A percentile compares a stretch with the other conserved stretches of the same genome.
Evolutionary conservation across 345 rosid genomes (phyloP).

Genomic region (Lenwebbia sp.): DNA sequence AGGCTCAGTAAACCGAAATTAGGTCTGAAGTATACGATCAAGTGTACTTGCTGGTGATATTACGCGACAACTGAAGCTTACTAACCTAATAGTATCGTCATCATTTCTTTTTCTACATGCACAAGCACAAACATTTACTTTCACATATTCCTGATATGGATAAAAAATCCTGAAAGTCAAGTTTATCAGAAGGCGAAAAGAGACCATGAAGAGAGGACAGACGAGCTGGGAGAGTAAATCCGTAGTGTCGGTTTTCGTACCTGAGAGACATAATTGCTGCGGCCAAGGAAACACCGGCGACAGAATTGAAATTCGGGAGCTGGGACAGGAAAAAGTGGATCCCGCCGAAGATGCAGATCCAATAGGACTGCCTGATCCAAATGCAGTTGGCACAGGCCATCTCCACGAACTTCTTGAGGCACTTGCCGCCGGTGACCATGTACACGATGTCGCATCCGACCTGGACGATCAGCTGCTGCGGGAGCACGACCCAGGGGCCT

Average conservation of each 20-base stretch:
- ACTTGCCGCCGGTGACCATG: constrained; percentile 99
- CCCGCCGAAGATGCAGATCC: constrained; percentile 84
- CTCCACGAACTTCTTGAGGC: constrained; percentile 74
- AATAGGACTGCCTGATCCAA: constrained; percentile 61
- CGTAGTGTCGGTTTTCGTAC: constrained; percentile 9
- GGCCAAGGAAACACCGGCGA: constrained; percentile 84
- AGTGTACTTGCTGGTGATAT: too few relatives aligned
- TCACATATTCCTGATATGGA: neutral
- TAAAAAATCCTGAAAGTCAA: neutral
- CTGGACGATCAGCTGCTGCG: constrained; percentile 89
- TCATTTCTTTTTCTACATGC: neutral
- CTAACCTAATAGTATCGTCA: neutral
- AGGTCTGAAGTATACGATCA: neutral
- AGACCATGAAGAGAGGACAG: neutral
- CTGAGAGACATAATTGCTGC: constrained; percentile 94
- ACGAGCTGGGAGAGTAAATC: neutral
- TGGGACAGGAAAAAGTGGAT: constrained; percentile 86
- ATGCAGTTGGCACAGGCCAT: constrained; percentile 62
- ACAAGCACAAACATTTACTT: neutral
- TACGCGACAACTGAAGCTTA: too few relatives aligned
- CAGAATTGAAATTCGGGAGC: constrained; percentile 90
- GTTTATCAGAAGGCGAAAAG: neutral
- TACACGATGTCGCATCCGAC: constrained; percentile 88
- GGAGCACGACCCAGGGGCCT: constrained; percentile 87
- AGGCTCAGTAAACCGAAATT: neutral